Conservation (phyloP, 2,329 filamentous ascomycete genomes). For the Fusarium aywerte region DNA sequence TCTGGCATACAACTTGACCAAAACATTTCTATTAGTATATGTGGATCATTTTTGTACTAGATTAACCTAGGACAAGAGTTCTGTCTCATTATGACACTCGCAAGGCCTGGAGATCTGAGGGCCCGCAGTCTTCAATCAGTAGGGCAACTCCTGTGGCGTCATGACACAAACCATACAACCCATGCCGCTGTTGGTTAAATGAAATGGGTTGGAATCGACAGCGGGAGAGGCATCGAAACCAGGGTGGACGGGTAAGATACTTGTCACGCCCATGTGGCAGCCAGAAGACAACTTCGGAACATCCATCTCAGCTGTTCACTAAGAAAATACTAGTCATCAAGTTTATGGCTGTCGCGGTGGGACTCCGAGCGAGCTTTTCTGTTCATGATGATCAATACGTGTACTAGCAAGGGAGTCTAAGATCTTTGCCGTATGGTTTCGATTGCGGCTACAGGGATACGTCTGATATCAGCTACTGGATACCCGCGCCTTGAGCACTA, state of each 20-base stretch:
- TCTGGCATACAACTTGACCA: not conserved
- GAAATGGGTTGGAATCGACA: slow-evolving; percentile 17
- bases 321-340: slow-evolving; percentile 8
- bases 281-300: slow-evolving; percentile 16
- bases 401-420: slow-evolving; percentile 14
- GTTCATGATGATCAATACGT: slow-evolving; percentile 13
- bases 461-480: slow-evolving; percentile 5
- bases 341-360: slow-evolving; percentile 13
- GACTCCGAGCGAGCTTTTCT: slow-evolving; percentile 14
- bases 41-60: not conserved
- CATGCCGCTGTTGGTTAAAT: slow-evolving; percentile 16
- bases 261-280: slow-evolving; percentile 33
- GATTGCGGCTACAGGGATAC: slow-evolving; percentile 14
- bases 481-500: not conserved
- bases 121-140: slow-evolving; percentile 13
- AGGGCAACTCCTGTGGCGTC: slow-evolving; percentile 32
- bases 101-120: slow-evolving; percentile 3
- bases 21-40: not conserved
- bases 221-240: slow-evolving; percentile 18
- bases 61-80: not conserved
- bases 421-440: slow-evolving; percentile 23
- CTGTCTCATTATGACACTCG: not conserved
- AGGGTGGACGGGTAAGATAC: slow-evolving; percentile 12
- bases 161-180: slow-evolving; percentile 35
- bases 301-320: slow-evolving; percentile 5